Conservation (phyloP, 768 basidiomycete genomes). For the Sistotremastrum suecicum region DNA sequence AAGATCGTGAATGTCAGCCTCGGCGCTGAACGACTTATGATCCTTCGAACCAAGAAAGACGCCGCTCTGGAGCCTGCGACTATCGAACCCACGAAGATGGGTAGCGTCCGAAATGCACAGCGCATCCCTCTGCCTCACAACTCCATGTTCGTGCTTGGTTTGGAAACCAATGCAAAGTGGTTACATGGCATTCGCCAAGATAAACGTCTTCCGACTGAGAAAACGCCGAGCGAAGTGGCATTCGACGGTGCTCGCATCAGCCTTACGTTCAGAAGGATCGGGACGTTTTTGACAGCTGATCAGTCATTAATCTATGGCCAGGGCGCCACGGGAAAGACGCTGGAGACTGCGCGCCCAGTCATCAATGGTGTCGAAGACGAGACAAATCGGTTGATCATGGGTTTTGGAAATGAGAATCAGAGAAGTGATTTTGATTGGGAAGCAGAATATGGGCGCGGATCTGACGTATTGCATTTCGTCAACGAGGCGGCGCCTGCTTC, state of each 20-base stretch:
- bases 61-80: conserved; percentile 2
- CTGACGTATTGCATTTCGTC: conserved; percentile 49
- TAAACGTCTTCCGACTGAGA: conserved; percentile 43
- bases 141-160: conserved; percentile 71
- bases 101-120: conserved; percentile 21
- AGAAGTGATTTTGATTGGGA: conserved; percentile 61
- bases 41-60: conserved; percentile 52
- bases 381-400: conserved; percentile 30
- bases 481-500: background rate
- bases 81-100: background rate
- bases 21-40: conserved; percentile 67
- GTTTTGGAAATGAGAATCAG: conserved; percentile 67
- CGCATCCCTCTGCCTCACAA: conserved; percentile 67
- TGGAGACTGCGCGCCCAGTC: conserved; percentile 37
- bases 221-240: conserved; percentile 39
- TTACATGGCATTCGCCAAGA: conserved; percentile 67
- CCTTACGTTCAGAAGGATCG: conserved; percentile 66
- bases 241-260: conserved; percentile 59
- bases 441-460: conserved; percentile 47
- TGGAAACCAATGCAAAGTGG: conserved; percentile 60
- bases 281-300: conserved; percentile 50
- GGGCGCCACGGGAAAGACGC: conserved; percentile 52
- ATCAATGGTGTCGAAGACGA: conserved; percentile 37
- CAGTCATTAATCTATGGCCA: conserved; percentile 52
- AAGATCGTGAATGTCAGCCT: conserved; percentile 72